Evolutionary conservation across 225 moss, liverwort and hornwort genomes (phyloP), one percentile per base, ranked within the genome.

Genomic region (Anthoceros angustus): DNA sequence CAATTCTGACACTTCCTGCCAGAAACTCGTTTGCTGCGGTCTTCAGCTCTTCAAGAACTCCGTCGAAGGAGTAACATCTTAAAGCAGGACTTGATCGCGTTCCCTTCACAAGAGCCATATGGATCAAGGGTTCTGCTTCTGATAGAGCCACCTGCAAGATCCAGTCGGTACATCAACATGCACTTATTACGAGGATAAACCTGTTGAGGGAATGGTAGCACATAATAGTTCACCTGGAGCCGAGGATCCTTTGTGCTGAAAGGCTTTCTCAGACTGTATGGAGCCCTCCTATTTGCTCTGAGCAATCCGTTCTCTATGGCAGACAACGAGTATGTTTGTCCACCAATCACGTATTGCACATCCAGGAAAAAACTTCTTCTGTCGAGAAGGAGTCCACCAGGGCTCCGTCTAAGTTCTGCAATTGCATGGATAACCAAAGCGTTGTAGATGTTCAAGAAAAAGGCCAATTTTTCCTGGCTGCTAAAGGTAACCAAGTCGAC

Each of bases 61-160:
- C 69, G 49, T 68, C 74, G 61, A 68, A 67, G 20, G 74, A 74
- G 61, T 69, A 74, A 61, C 74, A 74, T 66, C 65, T 69, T 16
- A 74, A 61, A 49, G 74, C 68, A 68, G 74, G 74, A 66, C 64
- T 63, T 64, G 74, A 74, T 68, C 68, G 74, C 12, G 74, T 65
- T 61, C 74, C 74, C 21, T 69, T 64, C 9, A 68, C 74, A 9
- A 74, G 50, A 25, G 64, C 74, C 41, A 74, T 69, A 40, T 74
- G 74, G 40, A 74, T 69, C 20, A 74, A 68, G 38, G 74, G 69
- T 41, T 74, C 74, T 12, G 63, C 42, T 61, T 69, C 74, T 41
- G 60, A 25, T 61, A 74, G 61, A 18, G 68, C 74, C 49, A 62
- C 65, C 74, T 64, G 38, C 8, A 64, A 10, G 40, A 7, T 41